Evolutionary conservation across 768 basidiomycete species (phyloP).

Genomic region (Mycena maculata): DNA sequence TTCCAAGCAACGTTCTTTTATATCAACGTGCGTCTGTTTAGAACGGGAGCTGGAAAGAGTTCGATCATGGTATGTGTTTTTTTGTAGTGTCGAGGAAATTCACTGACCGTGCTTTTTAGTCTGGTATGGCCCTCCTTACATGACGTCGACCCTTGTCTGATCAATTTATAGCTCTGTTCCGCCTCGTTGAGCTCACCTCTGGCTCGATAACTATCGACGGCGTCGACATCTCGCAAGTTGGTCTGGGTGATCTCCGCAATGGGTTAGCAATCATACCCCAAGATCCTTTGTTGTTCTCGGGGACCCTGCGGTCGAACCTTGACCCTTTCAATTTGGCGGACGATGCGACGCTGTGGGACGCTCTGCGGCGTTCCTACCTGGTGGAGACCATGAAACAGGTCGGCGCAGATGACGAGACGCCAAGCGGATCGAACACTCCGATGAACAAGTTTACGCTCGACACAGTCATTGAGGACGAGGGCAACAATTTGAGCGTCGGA

Average conservation of each 20-base stretch:
- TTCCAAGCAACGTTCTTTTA: slow-evolving; percentile 2
- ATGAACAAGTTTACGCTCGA: slow-evolving; percentile 83
- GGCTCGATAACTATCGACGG: slow-evolving; percentile 86
- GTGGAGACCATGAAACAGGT: slow-evolving; percentile 62
- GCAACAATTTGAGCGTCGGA: slow-evolving; percentile 84
- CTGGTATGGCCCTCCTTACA: slow-evolving; percentile 4
- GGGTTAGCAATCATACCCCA: slow-evolving; percentile 86
- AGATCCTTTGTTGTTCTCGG: slow-evolving; percentile 77
- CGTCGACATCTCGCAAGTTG: slow-evolving; percentile 85
- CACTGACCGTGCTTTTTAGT: slow-evolving; percentile 49
- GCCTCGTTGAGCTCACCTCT: slow-evolving; percentile 82
- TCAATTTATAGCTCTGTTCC: slow-evolving; percentile 67
- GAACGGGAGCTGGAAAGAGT: slow-evolving; percentile 90
- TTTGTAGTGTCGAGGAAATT: background rate
- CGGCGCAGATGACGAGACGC: slow-evolving; percentile 47
- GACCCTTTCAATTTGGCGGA: slow-evolving; percentile 89
- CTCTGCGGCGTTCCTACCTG: slow-evolving; percentile 85
- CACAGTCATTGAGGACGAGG: slow-evolving; percentile 87
- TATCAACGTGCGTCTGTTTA: slow-evolving; percentile 34
- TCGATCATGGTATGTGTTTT: slow-evolving; percentile 73
- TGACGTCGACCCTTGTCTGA: background rate
- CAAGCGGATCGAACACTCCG: slow-evolving; percentile 57
- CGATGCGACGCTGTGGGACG: slow-evolving; percentile 88
- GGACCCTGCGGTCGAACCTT: slow-evolving; percentile 86
- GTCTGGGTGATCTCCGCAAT: slow-evolving; percentile 76